These are phyloP conservation scores for Oenanthe javanica DNA, from an alignment of 140 eudicot genomes.

Conservation along the genomic window DNA sequence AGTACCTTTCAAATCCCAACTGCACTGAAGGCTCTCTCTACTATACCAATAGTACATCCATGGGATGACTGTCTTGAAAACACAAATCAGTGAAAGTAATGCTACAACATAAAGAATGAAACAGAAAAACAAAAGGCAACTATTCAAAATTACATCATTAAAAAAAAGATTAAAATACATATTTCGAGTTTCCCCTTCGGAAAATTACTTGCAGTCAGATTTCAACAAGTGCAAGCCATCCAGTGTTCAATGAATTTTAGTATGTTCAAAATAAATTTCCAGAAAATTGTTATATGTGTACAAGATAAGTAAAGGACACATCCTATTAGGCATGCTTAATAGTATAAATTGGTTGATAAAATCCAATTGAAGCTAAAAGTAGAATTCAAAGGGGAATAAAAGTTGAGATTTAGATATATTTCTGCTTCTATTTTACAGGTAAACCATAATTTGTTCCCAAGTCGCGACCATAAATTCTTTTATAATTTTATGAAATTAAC, in stretches of 20 bases:
- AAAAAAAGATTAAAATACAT: background rate
- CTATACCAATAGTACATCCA: background rate
- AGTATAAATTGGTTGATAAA: background rate
- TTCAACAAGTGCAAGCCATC: background rate
- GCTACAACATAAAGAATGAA: background rate
- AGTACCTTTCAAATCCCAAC: constrained; percentile 4
- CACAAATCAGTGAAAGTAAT: constrained; percentile 7
- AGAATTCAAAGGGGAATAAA: background rate
- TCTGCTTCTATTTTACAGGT: background rate
- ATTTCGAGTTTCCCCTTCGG: too few relatives aligned
- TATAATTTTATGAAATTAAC: background rate
- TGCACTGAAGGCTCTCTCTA: background rate
- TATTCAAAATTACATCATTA: background rate
- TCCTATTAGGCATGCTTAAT: background rate
- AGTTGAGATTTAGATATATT: background rate
- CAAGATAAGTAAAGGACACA: background rate
- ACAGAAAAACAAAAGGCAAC: background rate
- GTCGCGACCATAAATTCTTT: background rate
- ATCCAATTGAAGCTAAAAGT: background rate
- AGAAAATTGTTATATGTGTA: background rate
- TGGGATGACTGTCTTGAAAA: background rate
- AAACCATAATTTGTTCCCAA: background rate
- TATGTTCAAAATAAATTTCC: background rate
- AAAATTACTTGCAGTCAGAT: background rate
- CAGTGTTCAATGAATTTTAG: too few relatives aligned